Conservation (phyloP, 2,329 filamentous ascomycete genomes). For the Paraconiothyrium brasiliense region DNA sequence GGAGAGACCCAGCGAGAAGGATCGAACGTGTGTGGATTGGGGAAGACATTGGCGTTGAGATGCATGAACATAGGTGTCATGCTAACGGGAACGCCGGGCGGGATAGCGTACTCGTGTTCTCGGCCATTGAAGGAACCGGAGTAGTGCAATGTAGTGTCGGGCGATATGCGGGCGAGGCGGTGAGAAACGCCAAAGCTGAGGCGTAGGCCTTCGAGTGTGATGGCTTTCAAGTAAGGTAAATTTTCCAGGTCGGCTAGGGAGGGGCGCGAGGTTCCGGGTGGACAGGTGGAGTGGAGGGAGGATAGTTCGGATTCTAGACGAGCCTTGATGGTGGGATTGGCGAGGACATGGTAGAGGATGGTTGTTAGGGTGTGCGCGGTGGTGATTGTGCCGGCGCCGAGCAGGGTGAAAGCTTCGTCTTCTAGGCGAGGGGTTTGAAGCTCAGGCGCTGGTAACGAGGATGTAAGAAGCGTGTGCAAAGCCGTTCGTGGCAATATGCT, state of each 20-base stretch:
- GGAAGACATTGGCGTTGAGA: conserved; percentile 32
- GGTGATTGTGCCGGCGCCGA: conserved; percentile 52
- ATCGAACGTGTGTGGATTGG: conserved; percentile 21
- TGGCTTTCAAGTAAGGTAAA: conserved; percentile 29
- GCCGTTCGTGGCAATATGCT: conserved; percentile 22
- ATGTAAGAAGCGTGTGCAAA: conserved; percentile 20
- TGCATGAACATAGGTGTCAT: conserved; percentile 38
- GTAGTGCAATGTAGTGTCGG: conserved; percentile 17
- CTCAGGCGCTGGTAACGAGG: conserved; percentile 26
- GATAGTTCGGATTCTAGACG: conserved; percentile 20
- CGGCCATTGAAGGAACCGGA: conserved; percentile 3
- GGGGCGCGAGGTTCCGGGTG: background rate
- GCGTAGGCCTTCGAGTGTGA: conserved; percentile 36
- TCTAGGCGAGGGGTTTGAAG: conserved; percentile 21
- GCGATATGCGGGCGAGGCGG: conserved; percentile 24
- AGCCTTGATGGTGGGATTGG: conserved; percentile 17
- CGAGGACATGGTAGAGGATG: conserved; percentile 21
- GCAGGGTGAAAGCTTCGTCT: conserved; percentile 25
- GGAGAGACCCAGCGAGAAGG: conserved; percentile 39
- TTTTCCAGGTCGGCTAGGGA: conserved; percentile 16
- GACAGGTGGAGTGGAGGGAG: conserved; percentile 14
- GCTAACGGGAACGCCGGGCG: conserved; percentile 34
- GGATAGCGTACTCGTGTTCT: conserved; percentile 19
- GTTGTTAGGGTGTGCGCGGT: conserved; percentile 48
- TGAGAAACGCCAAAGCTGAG: conserved; percentile 30